Evolutionary conservation across 2,329 filamentous ascomycete genomes (phyloP), one percentile per base, ranked within the genome.

Genomic region (Aspergillus piperis): DNA sequence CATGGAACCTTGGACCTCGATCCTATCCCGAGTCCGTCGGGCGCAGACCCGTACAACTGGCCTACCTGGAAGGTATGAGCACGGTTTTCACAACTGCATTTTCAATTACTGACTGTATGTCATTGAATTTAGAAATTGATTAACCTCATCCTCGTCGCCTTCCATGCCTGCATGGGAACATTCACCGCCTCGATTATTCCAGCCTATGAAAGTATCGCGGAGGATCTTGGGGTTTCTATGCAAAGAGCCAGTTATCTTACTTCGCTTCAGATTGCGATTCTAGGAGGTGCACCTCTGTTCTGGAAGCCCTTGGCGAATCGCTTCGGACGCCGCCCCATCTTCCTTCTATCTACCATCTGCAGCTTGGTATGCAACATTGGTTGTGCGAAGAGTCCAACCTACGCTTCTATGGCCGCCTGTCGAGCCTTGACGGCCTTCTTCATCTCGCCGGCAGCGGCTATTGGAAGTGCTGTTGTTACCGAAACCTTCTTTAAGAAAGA

Each of bases 401-500:
- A 84, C 70, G 77, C 70, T 1, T 75, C 82, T 11, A 80, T 84
- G 77, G 80, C 77, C 1, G 73, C 79, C 1, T 85, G 82, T 61
- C 76, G 32, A 11, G 44, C 81, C 15, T 74, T 86, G 21, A 77
- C 77, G 5, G 76, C 81, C 0, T 85, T 85, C 67, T 85, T 85
- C 70, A 84, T 86, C 63, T 79, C 76, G 11, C 84, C 84, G 1
- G 80, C 83, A 0, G 76, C 75, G 59, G 79, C 81, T 0, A 83
- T 86, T 54, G 84, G 84, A 15, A 85, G 82, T 66, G 84, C 78
- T 0, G 82, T 86, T 6, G 84, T 86, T 3, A 80, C 81, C 10
- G 84, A 86, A 65, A 84, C 81, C 0, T 86, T 84, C 62, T 86
- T 86, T 71, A 82, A 81, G 67, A 79, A 79, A 32, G 81, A 86